Base-by-base conservation (phyloP, 2,329 filamentous ascomycete species). In the Hansfordia pulvinata region DNA sequence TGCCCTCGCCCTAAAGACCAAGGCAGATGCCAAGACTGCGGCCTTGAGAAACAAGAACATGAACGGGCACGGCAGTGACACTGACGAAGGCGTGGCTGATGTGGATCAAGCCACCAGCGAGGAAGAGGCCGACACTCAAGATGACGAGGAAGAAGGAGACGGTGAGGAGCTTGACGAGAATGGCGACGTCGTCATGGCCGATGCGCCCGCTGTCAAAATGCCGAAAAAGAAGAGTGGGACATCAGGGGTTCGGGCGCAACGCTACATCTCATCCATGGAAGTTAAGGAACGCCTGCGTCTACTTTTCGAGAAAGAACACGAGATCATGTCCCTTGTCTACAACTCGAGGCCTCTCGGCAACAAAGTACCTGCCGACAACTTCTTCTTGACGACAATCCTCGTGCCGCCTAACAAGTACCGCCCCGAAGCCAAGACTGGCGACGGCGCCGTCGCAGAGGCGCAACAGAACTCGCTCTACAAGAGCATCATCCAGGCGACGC, bases 351-450 rank as follows among this genome's bases (percentile, higher is more conserved):
- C 77, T 4, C 49, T 52, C 7, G 59, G 64, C 4, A 75, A 70
- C 46, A 69, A 64, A 30, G 54, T 84, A n/a, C 73, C 61, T 3
- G 71, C 83, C 2, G 81, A 93, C 38, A 93, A 96, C 76, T 96
- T 98, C 56, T 98, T 98, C 55, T 63, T 96, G 30, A 76, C 80
- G 30, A 77, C 75, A 19, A 60, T 98, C 27, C 62, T 96, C 10
- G 84, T 98, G 1, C 85, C 92, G 2, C 90, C 90, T 3, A 98
- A 93, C 49, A 79, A 76, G 41, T 98, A 79, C 50, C 76, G 90
- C 20, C 86, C 90, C 9, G 84, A 92, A 48, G 83, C 85, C 8
- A 69, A 74, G 32, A 86, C 82, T 17, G 83, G 84, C 23, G 71
- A 78, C 19, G 75, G 78, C 22, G 75, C 85, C 29, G 80, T 96